phyloP scores from a whole-genome alignment of 306 rosid genomes.

The Hippophae rhamnoides region DNA sequence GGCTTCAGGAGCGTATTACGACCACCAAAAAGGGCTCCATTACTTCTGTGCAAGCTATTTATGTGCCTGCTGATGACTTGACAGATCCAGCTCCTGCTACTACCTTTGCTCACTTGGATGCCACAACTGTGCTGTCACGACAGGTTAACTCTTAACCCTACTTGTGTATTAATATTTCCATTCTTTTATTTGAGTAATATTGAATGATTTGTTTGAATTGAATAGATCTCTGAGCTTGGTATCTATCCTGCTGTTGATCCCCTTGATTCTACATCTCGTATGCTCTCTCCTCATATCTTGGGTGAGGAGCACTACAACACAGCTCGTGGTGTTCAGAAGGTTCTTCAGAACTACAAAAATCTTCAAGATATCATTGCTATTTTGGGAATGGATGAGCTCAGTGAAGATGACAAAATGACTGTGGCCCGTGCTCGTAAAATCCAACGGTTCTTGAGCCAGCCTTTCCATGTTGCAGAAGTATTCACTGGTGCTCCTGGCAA shows the following conservation, averaged over 20 bases:
- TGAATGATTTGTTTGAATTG: constrained; percentile 11
- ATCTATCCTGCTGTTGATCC: constrained; percentile 98
- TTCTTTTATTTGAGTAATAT: too few relatives aligned
- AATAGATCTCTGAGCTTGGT: constrained; percentile 92
- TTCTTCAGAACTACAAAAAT: constrained; percentile 95
- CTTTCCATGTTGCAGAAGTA: constrained; percentile 99
- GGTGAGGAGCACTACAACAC: constrained; percentile 85
- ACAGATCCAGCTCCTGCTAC: constrained; percentile 99
- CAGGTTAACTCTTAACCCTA: constrained; percentile 39
- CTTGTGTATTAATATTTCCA: too few relatives aligned
- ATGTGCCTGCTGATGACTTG: constrained; percentile 99
- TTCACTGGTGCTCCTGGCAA: constrained; percentile 99
- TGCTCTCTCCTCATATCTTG: constrained; percentile 97
- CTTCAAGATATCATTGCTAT: constrained; percentile 98
- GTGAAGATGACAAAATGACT: constrained; percentile 95
- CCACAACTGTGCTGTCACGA: constrained; percentile 93
- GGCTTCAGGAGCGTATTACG: constrained; percentile 96
- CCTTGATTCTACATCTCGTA: constrained; percentile 93
- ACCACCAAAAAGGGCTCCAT: constrained; percentile 98
- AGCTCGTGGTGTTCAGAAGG: constrained; percentile 98
- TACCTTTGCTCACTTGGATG: constrained; percentile 98
- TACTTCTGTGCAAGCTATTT: constrained; percentile 97
- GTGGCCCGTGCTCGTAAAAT: constrained; percentile 99
- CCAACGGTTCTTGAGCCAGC: constrained; percentile 77
- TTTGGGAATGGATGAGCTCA: constrained; percentile 99